A percentile compares a stretch with the other conserved stretches of the same genome.
Evolutionary conservation across 495 filamentous ascomycete genomes (phyloP).

Genomic region (Cudoniella acicularis): DNA sequence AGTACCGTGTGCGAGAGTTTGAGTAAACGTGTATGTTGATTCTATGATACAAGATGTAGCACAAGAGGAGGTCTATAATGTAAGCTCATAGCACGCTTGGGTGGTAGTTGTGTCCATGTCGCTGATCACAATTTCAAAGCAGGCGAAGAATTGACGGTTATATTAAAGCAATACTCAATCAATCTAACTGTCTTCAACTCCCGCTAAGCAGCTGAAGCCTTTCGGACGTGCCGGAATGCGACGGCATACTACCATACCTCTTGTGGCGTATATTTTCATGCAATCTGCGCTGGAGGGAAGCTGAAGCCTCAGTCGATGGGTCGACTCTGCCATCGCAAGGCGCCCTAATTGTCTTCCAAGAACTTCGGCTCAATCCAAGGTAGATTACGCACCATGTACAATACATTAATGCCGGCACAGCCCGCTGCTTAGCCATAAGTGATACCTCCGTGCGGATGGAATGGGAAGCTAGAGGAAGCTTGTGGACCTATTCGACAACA

Average conservation of each 20-base stretch:
- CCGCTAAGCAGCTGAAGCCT: conserved; percentile 10
- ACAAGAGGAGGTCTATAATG: conserved; percentile 14
- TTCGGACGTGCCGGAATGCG: conserved; percentile 11
- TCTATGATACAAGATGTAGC: conserved; percentile 17
- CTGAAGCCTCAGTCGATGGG: conserved; percentile 17
- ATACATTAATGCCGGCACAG: conserved; percentile 9
- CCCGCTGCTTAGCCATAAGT: conserved; percentile 14
- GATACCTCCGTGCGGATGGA: conserved; percentile 10
- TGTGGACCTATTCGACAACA: conserved; percentile 13
- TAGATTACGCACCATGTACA: conserved; percentile 17
- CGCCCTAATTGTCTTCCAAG: conserved; percentile 16
- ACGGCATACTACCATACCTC: conserved; percentile 15
- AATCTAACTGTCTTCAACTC: conserved; percentile 19
- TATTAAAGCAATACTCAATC: no score
- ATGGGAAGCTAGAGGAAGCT: conserved; percentile 18
- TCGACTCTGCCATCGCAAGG: conserved; percentile 16
- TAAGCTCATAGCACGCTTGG: conserved; percentile 17
- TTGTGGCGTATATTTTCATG: conserved; percentile 18
- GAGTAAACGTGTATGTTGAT: conserved; percentile 7
- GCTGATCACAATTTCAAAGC: conserved; percentile 15
- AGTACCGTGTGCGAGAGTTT: no score
- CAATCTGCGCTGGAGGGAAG: conserved; percentile 14
- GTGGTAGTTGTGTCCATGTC: conserved; percentile 12
- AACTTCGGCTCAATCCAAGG: conserved; percentile 13
- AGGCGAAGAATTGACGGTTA: conserved; percentile 14